Percentiles rank a stretch among this genome's conserved stretches.
Evolutionary conservation across 176 grass and related monocot genomes (phyloP).

Genomic region (Avena atlantica): DNA sequence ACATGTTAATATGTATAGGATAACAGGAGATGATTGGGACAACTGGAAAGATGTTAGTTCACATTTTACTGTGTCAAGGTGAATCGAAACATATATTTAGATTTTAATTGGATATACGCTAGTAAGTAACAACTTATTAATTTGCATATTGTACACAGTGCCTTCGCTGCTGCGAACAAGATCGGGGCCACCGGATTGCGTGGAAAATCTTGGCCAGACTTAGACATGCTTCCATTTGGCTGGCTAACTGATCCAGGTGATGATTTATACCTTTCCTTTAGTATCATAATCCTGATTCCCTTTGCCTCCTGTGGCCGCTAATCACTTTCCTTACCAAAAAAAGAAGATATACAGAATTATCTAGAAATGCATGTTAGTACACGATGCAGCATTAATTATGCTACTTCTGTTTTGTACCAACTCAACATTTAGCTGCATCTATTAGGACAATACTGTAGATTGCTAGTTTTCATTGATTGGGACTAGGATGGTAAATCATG

Average conservation of each 20-base stretch:
- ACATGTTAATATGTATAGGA: conserved; percentile 86
- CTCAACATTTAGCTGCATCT: conserved; percentile 1
- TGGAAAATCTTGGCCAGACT: conserved; percentile 93
- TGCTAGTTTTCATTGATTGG: conserved; percentile 22
- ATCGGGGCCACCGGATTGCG: conserved; percentile 74
- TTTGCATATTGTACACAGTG: conserved; percentile 52
- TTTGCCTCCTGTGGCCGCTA: neutral
- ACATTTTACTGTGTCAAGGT: conserved; percentile 85
- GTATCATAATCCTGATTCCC: conserved; percentile 6
- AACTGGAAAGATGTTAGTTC: conserved; percentile 77
- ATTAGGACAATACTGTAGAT: neutral
- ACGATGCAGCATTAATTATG: conserved; percentile 8
- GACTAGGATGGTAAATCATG: neutral
- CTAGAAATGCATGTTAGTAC: neutral
- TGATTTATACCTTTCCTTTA: conserved; percentile 11
- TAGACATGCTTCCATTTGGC: conserved; percentile 96
- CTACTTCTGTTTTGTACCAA: neutral
- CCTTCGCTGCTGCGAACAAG: conserved; percentile 73
- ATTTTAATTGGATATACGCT: conserved; percentile 26
- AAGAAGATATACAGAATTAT: neutral
- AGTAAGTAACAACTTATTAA: conserved; percentile 24
- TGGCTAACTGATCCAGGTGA: conserved; percentile 84
- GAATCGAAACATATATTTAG: conserved; percentile 25
- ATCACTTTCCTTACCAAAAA: neutral
- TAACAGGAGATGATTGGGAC: conserved; percentile 96